Percentiles rank a stretch among this genome's conserved stretches.
Conservation (phyloP, 495 filamentous ascomycete genomes). For the Talaromyces liani region DNA sequence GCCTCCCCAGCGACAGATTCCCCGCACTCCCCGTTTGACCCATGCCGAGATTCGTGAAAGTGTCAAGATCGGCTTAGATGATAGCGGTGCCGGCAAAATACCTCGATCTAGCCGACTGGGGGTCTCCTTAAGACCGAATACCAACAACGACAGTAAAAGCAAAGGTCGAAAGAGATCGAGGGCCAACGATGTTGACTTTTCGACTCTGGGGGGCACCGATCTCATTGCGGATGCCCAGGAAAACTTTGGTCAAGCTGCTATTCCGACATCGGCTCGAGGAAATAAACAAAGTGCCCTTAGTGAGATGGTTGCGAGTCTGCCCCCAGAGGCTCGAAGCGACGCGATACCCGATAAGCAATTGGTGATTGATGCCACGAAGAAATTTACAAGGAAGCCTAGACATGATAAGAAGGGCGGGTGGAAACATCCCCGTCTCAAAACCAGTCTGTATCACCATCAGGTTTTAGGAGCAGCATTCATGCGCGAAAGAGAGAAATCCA, state of each 20-base stretch:
- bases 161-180: not conserved
- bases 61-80: not conserved
- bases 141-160: not conserved
- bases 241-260: conserved; percentile 8
- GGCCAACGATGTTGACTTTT: conserved; percentile 1
- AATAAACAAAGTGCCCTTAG: conserved; percentile 17
- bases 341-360: conserved; percentile 11
- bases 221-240: conserved; percentile 15
- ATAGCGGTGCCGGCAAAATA: not conserved
- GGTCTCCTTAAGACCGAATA: not conserved
- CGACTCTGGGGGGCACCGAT: conserved; percentile 6
- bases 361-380: conserved; percentile 26
- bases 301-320: conserved; percentile 17
- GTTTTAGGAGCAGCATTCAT: conserved; percentile 50
- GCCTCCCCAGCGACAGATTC: not conserved
- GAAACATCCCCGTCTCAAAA: conserved; percentile 40
- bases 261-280: conserved; percentile 4
- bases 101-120: not conserved
- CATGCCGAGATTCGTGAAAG: not conserved
- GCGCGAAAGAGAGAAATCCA: conserved; percentile 43
- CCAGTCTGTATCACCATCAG: conserved; percentile 41
- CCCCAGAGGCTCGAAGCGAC: conserved; percentile 9
- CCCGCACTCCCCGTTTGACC: not conserved
- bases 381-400: conserved; percentile 27
- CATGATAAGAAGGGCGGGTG: conserved; percentile 35